Conservation (phyloP, 1,284 basidiomycete genomes). For the Cutaneotrichosporon curvatum region DNA sequence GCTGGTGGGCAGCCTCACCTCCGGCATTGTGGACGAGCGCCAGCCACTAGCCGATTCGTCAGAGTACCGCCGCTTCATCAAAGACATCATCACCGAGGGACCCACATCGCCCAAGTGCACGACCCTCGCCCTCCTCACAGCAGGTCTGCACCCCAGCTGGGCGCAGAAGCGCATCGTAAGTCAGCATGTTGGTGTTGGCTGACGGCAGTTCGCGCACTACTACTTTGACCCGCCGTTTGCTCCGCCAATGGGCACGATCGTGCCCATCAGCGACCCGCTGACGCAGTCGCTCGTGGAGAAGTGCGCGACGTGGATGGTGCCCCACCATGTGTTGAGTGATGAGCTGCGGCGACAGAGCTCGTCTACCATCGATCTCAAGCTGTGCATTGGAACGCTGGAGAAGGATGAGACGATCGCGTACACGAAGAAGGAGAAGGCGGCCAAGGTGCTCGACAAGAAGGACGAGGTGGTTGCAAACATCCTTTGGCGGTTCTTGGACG, state of each 20-base stretch:
- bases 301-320: slow-evolving; percentile 87
- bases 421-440: slow-evolving; percentile 67
- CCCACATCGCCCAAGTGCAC: slow-evolving; percentile 87
- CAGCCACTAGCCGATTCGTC: slow-evolving; percentile 89
- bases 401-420: slow-evolving; percentile 67
- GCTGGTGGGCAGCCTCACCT: slow-evolving; percentile 83
- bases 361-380: slow-evolving; percentile 92
- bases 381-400: slow-evolving; percentile 86
- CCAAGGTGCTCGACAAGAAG: slow-evolving; percentile 89
- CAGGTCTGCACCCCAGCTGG: slow-evolving; percentile 68
- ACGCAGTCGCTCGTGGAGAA: slow-evolving; percentile 82
- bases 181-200: neutral
- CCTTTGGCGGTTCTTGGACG: slow-evolving; percentile 94
- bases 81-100: slow-evolving; percentile 89
- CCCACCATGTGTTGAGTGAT: slow-evolving; percentile 79
- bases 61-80: slow-evolving; percentile 90
- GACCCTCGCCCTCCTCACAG: slow-evolving; percentile 73
- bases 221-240: slow-evolving; percentile 46
- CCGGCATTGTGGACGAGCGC: slow-evolving; percentile 69
- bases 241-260: slow-evolving; percentile 31
- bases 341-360: slow-evolving; percentile 94
- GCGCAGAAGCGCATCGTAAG: slow-evolving; percentile 58
- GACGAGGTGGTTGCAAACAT: slow-evolving; percentile 98
- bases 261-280: slow-evolving; percentile 67
- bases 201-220: slow-evolving; percentile 45